A percentile compares a stretch with the other conserved stretches of the same genome.
phyloP scores from a whole-genome alignment of 352 stramenopile genomes.

The Phytophthora fragariae region DNA sequence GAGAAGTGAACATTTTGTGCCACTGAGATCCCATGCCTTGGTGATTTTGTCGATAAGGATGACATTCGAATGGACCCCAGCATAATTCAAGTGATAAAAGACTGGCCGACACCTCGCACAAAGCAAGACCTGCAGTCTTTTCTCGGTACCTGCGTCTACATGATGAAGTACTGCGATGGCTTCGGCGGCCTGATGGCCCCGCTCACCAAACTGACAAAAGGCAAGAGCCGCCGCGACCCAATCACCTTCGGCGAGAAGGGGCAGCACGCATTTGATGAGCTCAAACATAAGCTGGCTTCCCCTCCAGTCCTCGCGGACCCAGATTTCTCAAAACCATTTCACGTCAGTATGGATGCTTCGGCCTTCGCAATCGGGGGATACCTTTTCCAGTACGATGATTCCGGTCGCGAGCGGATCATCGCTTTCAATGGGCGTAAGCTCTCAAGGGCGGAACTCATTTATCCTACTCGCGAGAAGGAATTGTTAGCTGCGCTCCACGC shows the following conservation, averaged over 20 bases:
- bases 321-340: constrained; percentile 9
- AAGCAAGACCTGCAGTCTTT: constrained; percentile 30
- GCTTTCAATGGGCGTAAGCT: constrained; percentile 1
- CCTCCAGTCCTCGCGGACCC: constrained; percentile 10
- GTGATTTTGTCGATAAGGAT: constrained; percentile 7
- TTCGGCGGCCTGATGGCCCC: constrained; percentile 9
- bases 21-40: constrained; percentile 8
- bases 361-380: constrained; percentile 8
- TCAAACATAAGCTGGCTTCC: background rate
- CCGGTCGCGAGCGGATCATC: background rate
- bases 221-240: background rate
- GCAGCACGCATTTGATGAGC: background rate
- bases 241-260: background rate
- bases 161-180: constrained; percentile 23
- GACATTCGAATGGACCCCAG: constrained; percentile 24
- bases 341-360: constrained; percentile 12
- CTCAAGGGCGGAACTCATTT: background rate
- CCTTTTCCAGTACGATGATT: background rate
- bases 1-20: constrained; percentile 18
- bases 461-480: constrained; percentile 12
- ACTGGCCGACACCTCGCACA: constrained; percentile 12
- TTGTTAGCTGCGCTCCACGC: background rate
- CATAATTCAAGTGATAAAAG: constrained; percentile 21
- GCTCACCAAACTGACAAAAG: constrained; percentile 5
- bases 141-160: constrained; percentile 26